Conservation (phyloP, 768 basidiomycete genomes). For the Lanmaoa pseudosensibilis region DNA sequence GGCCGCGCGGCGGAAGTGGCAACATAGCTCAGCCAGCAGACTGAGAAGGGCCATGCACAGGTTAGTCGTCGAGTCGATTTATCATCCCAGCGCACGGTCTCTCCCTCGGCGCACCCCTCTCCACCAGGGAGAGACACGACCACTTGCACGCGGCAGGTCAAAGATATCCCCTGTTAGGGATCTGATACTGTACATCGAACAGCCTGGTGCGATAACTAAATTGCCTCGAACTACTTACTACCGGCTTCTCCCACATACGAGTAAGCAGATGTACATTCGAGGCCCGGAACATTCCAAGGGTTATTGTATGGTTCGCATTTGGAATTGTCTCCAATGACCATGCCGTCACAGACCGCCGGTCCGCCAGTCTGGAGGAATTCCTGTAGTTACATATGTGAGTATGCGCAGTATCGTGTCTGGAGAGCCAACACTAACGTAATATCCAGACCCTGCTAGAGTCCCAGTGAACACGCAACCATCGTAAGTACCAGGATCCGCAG, state of each 20-base stretch:
- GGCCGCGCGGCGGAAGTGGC: no score
- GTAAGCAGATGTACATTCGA: neutral
- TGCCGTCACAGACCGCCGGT: neutral
- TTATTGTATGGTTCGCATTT: neutral
- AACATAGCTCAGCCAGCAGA: no score
- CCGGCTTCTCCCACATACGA: neutral
- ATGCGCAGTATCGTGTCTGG: neutral
- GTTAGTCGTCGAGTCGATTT: no score
- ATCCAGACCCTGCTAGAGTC: neutral
- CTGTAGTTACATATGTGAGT: neutral
- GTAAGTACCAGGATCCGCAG: neutral
- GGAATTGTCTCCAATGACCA: neutral
- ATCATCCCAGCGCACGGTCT: no score
- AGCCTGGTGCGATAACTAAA: no score
- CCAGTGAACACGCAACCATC: slow-evolving; percentile 2
- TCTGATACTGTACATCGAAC: neutral
- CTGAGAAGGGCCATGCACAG: no score
- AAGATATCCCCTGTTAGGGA: neutral
- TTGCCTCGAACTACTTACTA: neutral
- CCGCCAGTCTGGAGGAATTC: neutral
- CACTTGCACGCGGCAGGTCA: neutral
- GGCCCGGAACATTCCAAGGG: neutral
- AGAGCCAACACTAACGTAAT: neutral
- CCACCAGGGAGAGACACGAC: neutral
- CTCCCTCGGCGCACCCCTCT: no score